Evolutionary conservation across 1,139 yeast species (phyloP).

Genomic region (Hansenula sp.): DNA sequence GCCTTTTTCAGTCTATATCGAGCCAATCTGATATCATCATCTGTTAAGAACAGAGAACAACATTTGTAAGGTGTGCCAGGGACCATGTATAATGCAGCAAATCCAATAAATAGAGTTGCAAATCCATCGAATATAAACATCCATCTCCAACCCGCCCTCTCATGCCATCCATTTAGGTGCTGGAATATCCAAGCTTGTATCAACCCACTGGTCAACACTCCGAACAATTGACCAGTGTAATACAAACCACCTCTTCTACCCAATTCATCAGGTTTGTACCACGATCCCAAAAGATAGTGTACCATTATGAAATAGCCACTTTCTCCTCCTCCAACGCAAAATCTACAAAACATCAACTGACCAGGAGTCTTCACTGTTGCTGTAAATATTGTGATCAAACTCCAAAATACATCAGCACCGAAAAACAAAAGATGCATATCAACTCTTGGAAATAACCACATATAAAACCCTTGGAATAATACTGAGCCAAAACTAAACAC

Average conservation of each 20-base stretch:
- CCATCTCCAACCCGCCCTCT: conserved; percentile 64
- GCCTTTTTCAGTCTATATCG: conserved; percentile 18
- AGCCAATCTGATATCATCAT: conserved; percentile 36
- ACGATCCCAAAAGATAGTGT: conserved; percentile 27
- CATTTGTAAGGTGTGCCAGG: conserved; percentile 49
- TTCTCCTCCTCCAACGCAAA: conserved; percentile 60
- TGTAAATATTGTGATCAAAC: conserved; percentile 52
- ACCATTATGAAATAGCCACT: conserved; percentile 53
- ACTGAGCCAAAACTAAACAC: conserved; percentile 24
- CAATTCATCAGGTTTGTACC: conserved; percentile 32
- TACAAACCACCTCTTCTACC: conserved; percentile 45
- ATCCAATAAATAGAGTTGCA: conserved; percentile 45
- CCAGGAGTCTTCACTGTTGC: conserved; percentile 37
- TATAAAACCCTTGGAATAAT: conserved; percentile 20
- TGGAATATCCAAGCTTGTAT: conserved; percentile 58
- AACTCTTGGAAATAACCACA: conserved; percentile 13
- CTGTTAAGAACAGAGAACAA: conserved; percentile 20
- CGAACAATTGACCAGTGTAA: conserved; percentile 58
- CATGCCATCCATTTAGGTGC: conserved; percentile 38
- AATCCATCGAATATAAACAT: conserved; percentile 56
- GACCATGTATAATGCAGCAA: conserved; percentile 38
- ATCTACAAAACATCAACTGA: conserved; percentile 45
- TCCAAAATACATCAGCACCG: conserved; percentile 23
- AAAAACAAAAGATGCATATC: conserved; percentile 11
- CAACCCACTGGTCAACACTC: conserved; percentile 60